Conservation (phyloP, 1,284 basidiomycete genomes). For the Kwoniella shivajii region DNA sequence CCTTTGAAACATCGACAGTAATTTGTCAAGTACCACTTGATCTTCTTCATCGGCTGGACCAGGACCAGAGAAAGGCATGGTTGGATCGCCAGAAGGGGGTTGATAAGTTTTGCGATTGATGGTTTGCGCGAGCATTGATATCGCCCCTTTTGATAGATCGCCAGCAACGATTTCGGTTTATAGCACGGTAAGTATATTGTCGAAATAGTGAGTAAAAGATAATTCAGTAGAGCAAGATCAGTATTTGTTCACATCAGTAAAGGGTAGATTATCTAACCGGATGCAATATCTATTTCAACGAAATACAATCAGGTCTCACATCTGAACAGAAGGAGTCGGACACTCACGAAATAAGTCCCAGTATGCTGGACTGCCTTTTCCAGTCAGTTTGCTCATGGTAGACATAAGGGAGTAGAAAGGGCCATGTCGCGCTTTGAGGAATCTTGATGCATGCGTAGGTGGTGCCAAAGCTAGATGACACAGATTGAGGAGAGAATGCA, state of each 20-base stretch:
- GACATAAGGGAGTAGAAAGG: slow-evolving; percentile 50
- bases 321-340: background rate
- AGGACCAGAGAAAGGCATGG: background rate
- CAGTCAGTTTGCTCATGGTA: slow-evolving; percentile 41
- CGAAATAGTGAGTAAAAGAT: background rate
- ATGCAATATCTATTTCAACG: slow-evolving; percentile 23
- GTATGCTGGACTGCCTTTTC: slow-evolving; percentile 42
- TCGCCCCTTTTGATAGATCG: slow-evolving; percentile 26
- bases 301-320: background rate
- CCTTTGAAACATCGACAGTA: slow-evolving; percentile 15
- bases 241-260: background rate
- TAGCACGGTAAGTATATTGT: background rate
- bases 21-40: slow-evolving; percentile 16
- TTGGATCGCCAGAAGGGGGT: background rate
- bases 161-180: background rate
- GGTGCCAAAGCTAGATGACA: slow-evolving; percentile 45
- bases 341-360: slow-evolving; percentile 48
- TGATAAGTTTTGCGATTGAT: slow-evolving; percentile 8
- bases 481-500: slow-evolving; percentile 43
- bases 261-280: slow-evolving; percentile 14
- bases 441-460: slow-evolving; percentile 36
- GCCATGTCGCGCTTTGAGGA: slow-evolving; percentile 50
- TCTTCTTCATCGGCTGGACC: slow-evolving; percentile 16
- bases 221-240: background rate
- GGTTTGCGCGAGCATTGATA: slow-evolving; percentile 21